phyloP scores from a whole-genome alignment of 2,329 filamentous ascomycete species.

The Dothistroma septosporum region DNA sequence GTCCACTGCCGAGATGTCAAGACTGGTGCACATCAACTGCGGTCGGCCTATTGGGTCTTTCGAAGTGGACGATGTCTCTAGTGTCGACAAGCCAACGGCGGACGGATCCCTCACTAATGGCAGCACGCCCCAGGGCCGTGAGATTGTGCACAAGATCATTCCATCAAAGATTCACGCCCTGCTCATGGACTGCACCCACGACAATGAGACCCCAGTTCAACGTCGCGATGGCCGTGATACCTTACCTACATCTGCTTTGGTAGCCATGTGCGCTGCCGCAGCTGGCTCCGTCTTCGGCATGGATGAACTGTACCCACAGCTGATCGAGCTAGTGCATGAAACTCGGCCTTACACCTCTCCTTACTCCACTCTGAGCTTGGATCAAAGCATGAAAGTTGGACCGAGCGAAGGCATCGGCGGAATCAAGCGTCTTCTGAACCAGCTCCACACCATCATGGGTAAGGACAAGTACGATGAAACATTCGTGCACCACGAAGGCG shows the following conservation, averaged over 20 bases:
- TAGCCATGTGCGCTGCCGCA: constrained; percentile 92
- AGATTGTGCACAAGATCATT: constrained; percentile 75
- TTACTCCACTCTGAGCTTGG: constrained; percentile 55
- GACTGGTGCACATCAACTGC: constrained; percentile 87
- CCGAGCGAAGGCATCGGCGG: constrained; percentile 80
- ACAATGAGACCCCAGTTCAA: constrained; percentile 94
- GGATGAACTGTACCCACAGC: constrained; percentile 88
- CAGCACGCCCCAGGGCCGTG: constrained; percentile 41
- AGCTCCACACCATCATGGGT: constrained; percentile 93
- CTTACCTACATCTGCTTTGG: constrained; percentile 85
- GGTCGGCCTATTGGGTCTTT: constrained; percentile 96
- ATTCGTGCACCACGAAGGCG: constrained; percentile 91
- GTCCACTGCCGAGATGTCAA: constrained; percentile 88
- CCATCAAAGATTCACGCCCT: constrained; percentile 86
- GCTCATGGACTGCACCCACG: constrained; percentile 99
- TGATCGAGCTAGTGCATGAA: constrained; percentile 91
- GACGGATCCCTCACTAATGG: constrained; percentile 32
- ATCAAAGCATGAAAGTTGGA: constrained; percentile 56
- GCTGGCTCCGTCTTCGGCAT: constrained; percentile 97
- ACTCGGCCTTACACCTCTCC: constrained; percentile 75
- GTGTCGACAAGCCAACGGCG: constrained; percentile 47
- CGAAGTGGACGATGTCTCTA: constrained; percentile 80
- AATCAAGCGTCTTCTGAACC: constrained; percentile 88
- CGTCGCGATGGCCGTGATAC: constrained; percentile 93
- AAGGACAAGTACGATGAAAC: constrained; percentile 92